Evolutionary conservation across 2,329 filamentous ascomycete genomes (phyloP).

Genomic region (Colletotrichum eleusines): DNA sequence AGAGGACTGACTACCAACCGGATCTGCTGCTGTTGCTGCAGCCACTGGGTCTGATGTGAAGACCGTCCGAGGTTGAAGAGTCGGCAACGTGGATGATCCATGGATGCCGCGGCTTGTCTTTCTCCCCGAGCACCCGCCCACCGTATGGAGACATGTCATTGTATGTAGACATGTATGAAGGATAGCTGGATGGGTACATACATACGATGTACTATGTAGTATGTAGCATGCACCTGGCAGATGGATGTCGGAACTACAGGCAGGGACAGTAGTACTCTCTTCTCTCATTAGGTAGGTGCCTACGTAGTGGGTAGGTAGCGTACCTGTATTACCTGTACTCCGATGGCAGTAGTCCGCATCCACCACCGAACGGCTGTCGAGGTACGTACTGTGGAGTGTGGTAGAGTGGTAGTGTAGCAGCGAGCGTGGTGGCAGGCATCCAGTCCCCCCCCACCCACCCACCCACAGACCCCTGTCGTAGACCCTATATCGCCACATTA

Average conservation of each 20-base stretch:
- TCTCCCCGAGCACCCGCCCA: not conserved
- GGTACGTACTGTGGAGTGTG: no score
- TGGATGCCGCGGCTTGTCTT: constrained; percentile 17
- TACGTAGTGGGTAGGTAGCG: no score
- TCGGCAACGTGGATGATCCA: not conserved
- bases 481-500: constrained; percentile 21
- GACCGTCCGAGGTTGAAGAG: not conserved
- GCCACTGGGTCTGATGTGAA: not conserved
- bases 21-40: not conserved
- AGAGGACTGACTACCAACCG: not conserved
- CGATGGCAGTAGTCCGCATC: not conserved
- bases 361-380: not conserved
- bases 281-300: no score
- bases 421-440: not conserved
- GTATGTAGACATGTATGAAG: no score
- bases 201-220: no score
- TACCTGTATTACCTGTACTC: no score
- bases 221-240: no score
- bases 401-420: no score
- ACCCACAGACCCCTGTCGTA: constrained; percentile 17
- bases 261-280: no score
- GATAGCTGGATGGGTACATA: not conserved
- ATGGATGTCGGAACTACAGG: no score
- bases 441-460: no score
- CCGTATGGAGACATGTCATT: not conserved